phyloP scores from a whole-genome alignment of 2,329 filamentous ascomycete genomes.

The Claviceps monticola region DNA sequence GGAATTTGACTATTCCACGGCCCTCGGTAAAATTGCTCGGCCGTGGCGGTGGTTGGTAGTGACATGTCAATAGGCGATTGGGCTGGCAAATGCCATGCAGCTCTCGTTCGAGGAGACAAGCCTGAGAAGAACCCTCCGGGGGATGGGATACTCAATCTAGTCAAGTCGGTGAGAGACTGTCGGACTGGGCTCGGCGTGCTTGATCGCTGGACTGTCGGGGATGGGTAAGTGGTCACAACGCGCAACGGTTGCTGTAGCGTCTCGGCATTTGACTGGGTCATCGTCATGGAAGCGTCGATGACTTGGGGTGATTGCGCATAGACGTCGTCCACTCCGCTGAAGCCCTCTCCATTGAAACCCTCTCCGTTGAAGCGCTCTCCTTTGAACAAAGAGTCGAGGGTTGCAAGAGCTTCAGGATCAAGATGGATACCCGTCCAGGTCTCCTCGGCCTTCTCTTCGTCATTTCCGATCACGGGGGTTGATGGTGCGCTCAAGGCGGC shows the following conservation, averaged over 20 bases:
- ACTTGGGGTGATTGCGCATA: conserved; percentile 30
- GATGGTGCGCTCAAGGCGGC: conserved; percentile 71
- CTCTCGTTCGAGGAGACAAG: conserved; percentile 58
- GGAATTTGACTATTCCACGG: conserved; percentile 51
- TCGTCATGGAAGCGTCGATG: conserved; percentile 29
- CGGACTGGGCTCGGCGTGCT: conserved; percentile 20
- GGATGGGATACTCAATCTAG: conserved; percentile 75
- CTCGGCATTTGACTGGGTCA: conserved; percentile 16
- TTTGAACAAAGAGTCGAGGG: conserved; percentile 57
- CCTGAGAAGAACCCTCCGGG: conserved; percentile 86
- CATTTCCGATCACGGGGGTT: conserved; percentile 57
- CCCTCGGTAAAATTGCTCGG: conserved; percentile 78
- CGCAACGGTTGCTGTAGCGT: conserved; percentile 39
- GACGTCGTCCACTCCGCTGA: conserved; percentile 40
- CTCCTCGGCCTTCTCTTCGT: conserved; percentile 38
- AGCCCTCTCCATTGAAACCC: conserved; percentile 11
- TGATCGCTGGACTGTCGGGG: conserved; percentile 10
- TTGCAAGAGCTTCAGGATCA: conserved; percentile 67
- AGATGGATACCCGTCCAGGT: conserved; percentile 64
- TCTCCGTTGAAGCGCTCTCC: conserved; percentile 17
- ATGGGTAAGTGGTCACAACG: conserved; percentile 30
- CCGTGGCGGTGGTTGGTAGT: conserved; percentile 76
- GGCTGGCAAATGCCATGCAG: conserved; percentile 63
- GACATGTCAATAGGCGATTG: conserved; percentile 37
- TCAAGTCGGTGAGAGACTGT: conserved; percentile 57